Evolutionary conservation across 1,284 basidiomycete species (phyloP), one percentile per base, ranked within the genome.

Genomic region (Chondrostereum purpureum): DNA sequence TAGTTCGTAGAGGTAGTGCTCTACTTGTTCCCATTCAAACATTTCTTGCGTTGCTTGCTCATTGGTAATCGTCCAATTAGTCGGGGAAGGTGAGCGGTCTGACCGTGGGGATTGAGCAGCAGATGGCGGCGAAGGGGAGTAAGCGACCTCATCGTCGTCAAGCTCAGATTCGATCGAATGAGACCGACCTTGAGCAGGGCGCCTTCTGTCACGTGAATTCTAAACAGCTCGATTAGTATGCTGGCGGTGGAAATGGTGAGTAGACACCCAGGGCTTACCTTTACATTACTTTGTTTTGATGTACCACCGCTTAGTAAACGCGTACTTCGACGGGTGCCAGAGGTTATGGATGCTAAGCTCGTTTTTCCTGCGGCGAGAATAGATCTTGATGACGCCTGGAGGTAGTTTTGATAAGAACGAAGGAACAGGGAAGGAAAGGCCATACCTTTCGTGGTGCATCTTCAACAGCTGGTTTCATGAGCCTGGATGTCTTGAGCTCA

Each of bases 381-480:
- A 51, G 64, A 63, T 66, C 75, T 77, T 63, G 78, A 72, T 58
- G 78, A 70, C 61, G 77, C 18, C 44, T 45, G 19, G 17, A 17
- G 19, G 33, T 37, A 27, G 24, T 20, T 47, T 31, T 35, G 19
- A 45, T 23, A 43, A 50, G 27, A 20, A 39, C 20, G 43, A 43
- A 80, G 76, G 67, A 75, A 80, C 74, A 83, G 73, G 73, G 75
- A 80, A 78, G 77, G 80, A 77, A 78, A 81, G 73, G 77, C 75
- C 81, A 76, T 84, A 80, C 84, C 83, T 88, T 88, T 83, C 84
- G 86, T 70, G 72, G 69, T 63, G 77, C 73, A 63, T 83, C 80
- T 65, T 83, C 80, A 56, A 69, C 62, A 63, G 64, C 62, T 58
- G 72, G 59, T 69, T 83, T 86, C 57, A 69, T 72, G 50, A 73